A percentile compares a stretch with the other conserved stretches of the same genome.
These are phyloP conservation scores for Sugiyamaella pinicola DNA, from an alignment of 1,139 yeast genomes.

Conservation along the genomic window DNA sequence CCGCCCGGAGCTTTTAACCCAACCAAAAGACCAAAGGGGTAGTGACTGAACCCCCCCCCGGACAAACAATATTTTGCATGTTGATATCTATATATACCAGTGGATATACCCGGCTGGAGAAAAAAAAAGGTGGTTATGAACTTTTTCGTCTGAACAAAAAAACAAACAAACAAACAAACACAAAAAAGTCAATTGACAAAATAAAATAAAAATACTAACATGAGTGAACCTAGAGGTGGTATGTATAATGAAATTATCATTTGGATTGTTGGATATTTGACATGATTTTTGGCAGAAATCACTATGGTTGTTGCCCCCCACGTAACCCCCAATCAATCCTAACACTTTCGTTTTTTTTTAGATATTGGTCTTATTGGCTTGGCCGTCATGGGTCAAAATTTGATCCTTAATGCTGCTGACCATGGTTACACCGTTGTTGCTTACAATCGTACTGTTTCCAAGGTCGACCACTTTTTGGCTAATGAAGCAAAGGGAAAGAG, in stretches of 20 bases:
- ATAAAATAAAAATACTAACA: constrained; percentile 13
- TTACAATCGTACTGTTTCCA: constrained; percentile 94
- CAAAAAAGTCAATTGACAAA: constrained; percentile 3
- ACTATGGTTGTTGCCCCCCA: not conserved
- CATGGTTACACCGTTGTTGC: constrained; percentile 95
- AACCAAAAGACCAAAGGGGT: not conserved
- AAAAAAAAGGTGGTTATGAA: not conserved
- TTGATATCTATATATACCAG: constrained; percentile 9
- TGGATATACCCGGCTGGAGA: not conserved
- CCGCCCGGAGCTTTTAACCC: constrained; percentile 7
- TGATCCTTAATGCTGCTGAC: constrained; percentile 97
- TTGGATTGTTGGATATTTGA: no score
- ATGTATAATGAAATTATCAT: constrained; percentile 18
- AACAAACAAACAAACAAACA: not conserved
- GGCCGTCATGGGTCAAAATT: constrained; percentile 99
- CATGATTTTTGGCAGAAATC: no score
- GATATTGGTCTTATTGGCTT: constrained; percentile 99
- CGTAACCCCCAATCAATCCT: no score
- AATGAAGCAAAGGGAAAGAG: constrained; percentile 95
- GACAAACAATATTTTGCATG: no score
- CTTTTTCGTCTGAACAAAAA: constrained; percentile 3
- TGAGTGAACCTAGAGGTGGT: constrained; percentile 28
- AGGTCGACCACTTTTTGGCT: constrained; percentile 89
- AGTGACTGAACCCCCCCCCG: no score
- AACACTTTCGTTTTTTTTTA: no score